Conservation (phyloP, 1,139 yeast species). For the Pichia sp. region DNA sequence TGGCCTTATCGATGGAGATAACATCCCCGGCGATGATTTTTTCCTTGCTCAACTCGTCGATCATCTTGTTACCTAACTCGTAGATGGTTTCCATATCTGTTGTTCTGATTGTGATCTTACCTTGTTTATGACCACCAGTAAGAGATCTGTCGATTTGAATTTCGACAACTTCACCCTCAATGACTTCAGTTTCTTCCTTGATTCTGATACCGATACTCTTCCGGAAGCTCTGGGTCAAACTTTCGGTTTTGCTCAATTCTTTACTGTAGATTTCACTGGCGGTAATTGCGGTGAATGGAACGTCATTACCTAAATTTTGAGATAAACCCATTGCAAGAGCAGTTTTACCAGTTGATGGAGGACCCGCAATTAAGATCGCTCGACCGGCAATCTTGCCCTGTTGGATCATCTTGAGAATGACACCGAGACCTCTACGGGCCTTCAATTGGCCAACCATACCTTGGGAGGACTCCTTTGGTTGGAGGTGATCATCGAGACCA, state of each 20-base stretch:
- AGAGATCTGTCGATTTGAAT: conserved; percentile 95
- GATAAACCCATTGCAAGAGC: conserved; percentile 98
- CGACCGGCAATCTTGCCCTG: conserved; percentile 96
- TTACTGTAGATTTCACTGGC: conserved; percentile 92
- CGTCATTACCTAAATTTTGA: conserved; percentile 85
- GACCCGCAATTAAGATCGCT: conserved; percentile 95
- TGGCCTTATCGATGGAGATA: conserved; percentile 91
- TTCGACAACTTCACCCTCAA: conserved; percentile 99
- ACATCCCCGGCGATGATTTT: conserved; percentile 98
- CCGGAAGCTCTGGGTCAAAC: conserved; percentile 93
- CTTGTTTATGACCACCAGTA: conserved; percentile 98
- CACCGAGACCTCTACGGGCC: conserved; percentile 96
- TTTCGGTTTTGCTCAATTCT: conserved; percentile 93
- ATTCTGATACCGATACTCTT: conserved; percentile 94
- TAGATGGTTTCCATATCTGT: conserved; percentile 99
- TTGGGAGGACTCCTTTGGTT: conserved; percentile 75
- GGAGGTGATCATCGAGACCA: conserved; percentile 88
- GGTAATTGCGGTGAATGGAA: conserved; percentile 94
- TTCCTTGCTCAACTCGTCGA: conserved; percentile 92
- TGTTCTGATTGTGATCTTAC: conserved; percentile 94
- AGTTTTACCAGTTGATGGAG: conserved; percentile 98
- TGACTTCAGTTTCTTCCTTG: conserved; percentile 95
- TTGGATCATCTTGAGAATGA: conserved; percentile 88
- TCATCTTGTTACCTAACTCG: conserved; percentile 97
- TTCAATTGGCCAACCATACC: conserved; percentile 98